These are phyloP conservation scores for Obelidium mucronatum DNA, from an alignment of 192 early-diverging fungal genomes.

Conservation along the genomic window DNA sequence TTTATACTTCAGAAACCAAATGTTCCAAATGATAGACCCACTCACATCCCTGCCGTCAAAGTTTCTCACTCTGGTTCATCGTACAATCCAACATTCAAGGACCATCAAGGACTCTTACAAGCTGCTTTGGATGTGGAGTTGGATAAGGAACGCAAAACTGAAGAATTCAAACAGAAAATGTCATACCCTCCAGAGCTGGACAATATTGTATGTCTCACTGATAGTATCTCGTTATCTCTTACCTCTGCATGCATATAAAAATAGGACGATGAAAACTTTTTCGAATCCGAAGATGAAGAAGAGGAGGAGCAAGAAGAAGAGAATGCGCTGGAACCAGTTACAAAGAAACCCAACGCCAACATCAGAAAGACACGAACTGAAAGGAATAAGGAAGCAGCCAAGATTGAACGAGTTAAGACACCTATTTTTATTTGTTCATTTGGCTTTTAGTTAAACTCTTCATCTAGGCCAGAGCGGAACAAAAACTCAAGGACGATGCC, in stretches of 20 bases:
- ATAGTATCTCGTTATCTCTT: slow-evolving; percentile 14
- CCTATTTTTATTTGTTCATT: not conserved
- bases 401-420: slow-evolving; percentile 30
- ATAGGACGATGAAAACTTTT: slow-evolving; percentile 54
- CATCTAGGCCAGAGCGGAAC: slow-evolving; percentile 25
- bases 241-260: not conserved
- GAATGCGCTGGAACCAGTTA: slow-evolving; percentile 22
- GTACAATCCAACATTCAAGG: slow-evolving; percentile 84
- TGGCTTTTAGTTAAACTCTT: not conserved
- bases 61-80: slow-evolving; percentile 86
- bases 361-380: slow-evolving; percentile 33
- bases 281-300: slow-evolving; percentile 49
- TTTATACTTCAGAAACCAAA: slow-evolving; percentile 51
- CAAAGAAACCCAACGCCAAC: slow-evolving; percentile 30
- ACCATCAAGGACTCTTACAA: slow-evolving; percentile 73
- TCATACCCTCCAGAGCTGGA: slow-evolving; percentile 59
- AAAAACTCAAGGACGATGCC: slow-evolving; percentile 10
- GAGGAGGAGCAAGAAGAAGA: slow-evolving; percentile 38
- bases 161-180: slow-evolving; percentile 44
- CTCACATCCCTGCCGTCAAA: slow-evolving; percentile 68
- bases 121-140: slow-evolving; percentile 56
- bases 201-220: slow-evolving; percentile 33
- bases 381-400: slow-evolving; percentile 39
- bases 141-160: slow-evolving; percentile 39
- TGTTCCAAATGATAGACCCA: slow-evolving; percentile 42